phyloP scores from a whole-genome alignment of 768 basidiomycete species.

The Galerina sulciceps region DNA sequence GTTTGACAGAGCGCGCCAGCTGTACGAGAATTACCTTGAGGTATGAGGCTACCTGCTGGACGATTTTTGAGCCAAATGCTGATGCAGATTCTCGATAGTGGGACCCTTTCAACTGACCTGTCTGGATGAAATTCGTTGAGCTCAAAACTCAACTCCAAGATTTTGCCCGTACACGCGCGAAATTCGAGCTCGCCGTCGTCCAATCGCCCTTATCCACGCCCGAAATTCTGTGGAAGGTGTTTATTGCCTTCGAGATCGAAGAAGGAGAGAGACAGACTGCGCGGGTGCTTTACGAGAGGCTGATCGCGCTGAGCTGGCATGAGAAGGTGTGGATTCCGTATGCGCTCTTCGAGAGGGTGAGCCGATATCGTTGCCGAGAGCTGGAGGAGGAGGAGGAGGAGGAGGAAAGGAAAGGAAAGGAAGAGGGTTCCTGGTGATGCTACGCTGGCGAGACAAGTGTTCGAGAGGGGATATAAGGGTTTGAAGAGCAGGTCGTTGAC shows the following conservation, averaged over 20 bases:
- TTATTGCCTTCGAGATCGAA: constrained; percentile 95
- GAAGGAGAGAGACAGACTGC: constrained; percentile 90
- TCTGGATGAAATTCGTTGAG: constrained; percentile 97
- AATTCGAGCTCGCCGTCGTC: constrained; percentile 89
- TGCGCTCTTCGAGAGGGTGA: constrained; percentile 91
- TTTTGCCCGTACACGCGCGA: constrained; percentile 85
- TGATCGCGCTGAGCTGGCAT: constrained; percentile 85
- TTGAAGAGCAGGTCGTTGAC: constrained; percentile 82
- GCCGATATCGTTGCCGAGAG: constrained; percentile 14
- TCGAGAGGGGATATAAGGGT: constrained; percentile 87
- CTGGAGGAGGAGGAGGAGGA: constrained; percentile 71
- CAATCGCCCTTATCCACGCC: constrained; percentile 93
- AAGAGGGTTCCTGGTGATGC: constrained; percentile 76
- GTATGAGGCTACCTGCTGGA: constrained; percentile 36
- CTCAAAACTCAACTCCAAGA: constrained; percentile 89
- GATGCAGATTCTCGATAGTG: constrained; percentile 45
- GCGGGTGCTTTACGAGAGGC: constrained; percentile 84
- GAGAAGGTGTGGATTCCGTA: constrained; percentile 98
- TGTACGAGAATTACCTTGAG: constrained; percentile 96
- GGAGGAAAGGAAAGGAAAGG: constrained; percentile 53
- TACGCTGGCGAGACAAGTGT: constrained; percentile 72
- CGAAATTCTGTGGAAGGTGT: constrained; percentile 92
- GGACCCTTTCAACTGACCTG: constrained; percentile 87
- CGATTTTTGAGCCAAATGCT: constrained; percentile 61
- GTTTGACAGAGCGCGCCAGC: constrained; percentile 88